These are phyloP conservation scores for Puccinia coronata DNA, from an alignment of 1,284 basidiomycete genomes.

Conservation along the genomic window DNA sequence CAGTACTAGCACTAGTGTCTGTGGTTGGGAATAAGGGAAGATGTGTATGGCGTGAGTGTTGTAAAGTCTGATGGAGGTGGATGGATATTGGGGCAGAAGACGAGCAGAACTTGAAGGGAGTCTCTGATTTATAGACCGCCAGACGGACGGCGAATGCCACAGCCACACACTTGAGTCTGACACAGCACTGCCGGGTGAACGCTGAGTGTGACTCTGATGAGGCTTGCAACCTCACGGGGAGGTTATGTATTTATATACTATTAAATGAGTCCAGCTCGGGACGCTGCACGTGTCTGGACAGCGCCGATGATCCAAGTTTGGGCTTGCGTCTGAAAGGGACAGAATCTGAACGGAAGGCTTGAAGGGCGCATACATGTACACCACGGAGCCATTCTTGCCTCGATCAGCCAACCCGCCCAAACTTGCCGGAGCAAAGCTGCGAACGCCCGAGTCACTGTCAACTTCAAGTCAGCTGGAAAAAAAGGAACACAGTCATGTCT, in stretches of 20 bases:
- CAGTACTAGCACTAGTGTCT: background rate
- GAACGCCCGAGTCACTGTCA: too few relatives aligned
- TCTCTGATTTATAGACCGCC: conserved; percentile 1
- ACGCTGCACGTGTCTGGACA: background rate
- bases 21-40: background rate
- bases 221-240: too few relatives aligned
- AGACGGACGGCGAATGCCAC: background rate
- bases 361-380: background rate
- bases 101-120: background rate
- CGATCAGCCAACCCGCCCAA: too few relatives aligned
- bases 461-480: too few relatives aligned
- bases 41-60: background rate
- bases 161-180: background rate
- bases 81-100: background rate
- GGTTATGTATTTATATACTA: too few relatives aligned
- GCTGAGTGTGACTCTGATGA: too few relatives aligned
- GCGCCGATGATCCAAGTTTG: background rate
- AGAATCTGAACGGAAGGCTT: too few relatives aligned
- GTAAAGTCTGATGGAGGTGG: background rate
- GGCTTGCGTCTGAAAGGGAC: conserved; percentile 4
- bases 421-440: too few relatives aligned
- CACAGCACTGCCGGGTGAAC: too few relatives aligned
- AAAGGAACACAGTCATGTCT: too few relatives aligned
- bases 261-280: background rate
- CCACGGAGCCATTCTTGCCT: too few relatives aligned